These are phyloP conservation scores for Oryza rufipogon DNA, from an alignment of 176 grass and related monocot species.

Conservation along the genomic window DNA sequence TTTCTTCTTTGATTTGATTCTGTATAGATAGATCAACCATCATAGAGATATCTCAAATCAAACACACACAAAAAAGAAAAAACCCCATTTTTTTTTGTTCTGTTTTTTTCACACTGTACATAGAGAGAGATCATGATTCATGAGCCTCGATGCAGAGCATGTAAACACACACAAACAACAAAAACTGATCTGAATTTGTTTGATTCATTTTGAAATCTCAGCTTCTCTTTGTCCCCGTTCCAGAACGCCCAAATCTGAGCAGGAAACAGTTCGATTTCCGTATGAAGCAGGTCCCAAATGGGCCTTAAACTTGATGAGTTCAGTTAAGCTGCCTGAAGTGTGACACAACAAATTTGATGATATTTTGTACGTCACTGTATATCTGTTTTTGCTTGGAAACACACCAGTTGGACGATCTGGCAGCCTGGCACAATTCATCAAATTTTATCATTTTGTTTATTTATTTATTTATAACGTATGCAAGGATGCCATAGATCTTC, in stretches of 20 bases:
- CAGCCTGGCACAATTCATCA: not conserved
- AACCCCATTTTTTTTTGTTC: not conserved
- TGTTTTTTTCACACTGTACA: not conserved
- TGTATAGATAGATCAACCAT: conserved; percentile 33
- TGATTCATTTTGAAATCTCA: not conserved
- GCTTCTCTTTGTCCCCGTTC: not conserved
- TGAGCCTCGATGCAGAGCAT: conserved; percentile 15
- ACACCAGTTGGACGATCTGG: not conserved
- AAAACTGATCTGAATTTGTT: not conserved
- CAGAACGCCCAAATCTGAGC: not conserved
- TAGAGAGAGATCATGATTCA: not conserved
- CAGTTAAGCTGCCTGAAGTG: not conserved
- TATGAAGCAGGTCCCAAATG: not conserved
- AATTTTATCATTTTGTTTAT: not conserved
- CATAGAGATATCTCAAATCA: conserved; percentile 17
- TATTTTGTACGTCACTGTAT: not conserved
- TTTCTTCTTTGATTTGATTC: conserved; percentile 3
- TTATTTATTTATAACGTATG: not conserved
- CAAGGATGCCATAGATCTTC: conserved; percentile 9
- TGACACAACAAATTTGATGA: not conserved
- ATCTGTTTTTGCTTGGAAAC: conserved; percentile 25
- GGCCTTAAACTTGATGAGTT: not conserved
- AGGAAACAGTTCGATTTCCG: not conserved
- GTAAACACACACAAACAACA: not conserved
- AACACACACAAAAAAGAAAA: not conserved